A percentile compares a stretch with the other conserved stretches of the same genome.
phyloP scores from a whole-genome alignment of 805 yeast species.

The Hanseniaspora opuntiae region DNA sequence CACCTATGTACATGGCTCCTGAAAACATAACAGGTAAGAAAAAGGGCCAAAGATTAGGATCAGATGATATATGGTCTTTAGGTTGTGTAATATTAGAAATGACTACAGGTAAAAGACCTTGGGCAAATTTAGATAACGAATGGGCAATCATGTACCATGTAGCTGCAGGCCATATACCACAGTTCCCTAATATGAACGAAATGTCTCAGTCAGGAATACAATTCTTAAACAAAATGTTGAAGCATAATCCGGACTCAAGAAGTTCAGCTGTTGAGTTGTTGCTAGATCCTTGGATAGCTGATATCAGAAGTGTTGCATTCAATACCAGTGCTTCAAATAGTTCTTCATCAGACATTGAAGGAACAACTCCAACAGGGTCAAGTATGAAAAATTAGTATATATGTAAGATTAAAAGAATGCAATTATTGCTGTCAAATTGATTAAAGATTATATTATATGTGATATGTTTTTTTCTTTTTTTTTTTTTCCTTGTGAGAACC shows the following conservation, averaged over 20 bases:
- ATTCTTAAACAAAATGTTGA: constrained; percentile 63
- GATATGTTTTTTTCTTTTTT: neutral
- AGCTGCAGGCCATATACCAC: constrained; percentile 88
- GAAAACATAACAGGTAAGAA: constrained; percentile 77
- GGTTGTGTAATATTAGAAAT: constrained; percentile 94
- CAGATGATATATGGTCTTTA: constrained; percentile 81
- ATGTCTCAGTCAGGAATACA: constrained; percentile 57
- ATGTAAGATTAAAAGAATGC: neutral
- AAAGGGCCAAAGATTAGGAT: constrained; percentile 27
- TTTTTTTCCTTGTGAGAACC: neutral
- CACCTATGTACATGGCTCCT: constrained; percentile 99
- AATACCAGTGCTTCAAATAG: constrained; percentile 29
- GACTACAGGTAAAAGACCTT: constrained; percentile 93
- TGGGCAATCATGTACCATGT: constrained; percentile 98
- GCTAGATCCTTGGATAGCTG: constrained; percentile 78
- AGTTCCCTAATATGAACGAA: constrained; percentile 65
- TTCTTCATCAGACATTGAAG: constrained; percentile 7
- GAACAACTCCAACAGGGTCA: neutral
- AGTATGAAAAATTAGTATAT: neutral
- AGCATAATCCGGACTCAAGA: constrained; percentile 68
- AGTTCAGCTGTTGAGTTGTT: constrained; percentile 74
- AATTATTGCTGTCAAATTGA: neutral
- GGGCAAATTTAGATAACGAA: constrained; percentile 92
- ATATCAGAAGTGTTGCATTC: constrained; percentile 57
- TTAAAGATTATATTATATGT: neutral